Base-by-base conservation (phyloP, 768 basidiomycete genomes). In the Nevesoporus exiguus region DNA sequence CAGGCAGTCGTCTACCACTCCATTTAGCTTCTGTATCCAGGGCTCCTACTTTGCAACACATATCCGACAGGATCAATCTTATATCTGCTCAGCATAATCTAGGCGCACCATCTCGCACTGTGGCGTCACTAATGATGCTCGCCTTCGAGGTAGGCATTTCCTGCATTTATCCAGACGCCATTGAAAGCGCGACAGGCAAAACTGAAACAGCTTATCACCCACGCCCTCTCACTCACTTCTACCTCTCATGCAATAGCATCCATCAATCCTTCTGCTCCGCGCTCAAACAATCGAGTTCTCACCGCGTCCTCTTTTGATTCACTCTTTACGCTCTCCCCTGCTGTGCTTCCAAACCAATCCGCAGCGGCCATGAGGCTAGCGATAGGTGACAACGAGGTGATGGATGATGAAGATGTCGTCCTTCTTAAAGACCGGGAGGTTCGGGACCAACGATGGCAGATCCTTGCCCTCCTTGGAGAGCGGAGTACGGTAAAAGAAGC, bases 201-300 rank as follows among this genome's bases (percentile, higher is more conserved):
- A 66, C 77, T 93, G 5, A 93, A 93, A 64, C 87, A 91, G 54
- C 80, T 92, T 25, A 86, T 93, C 58, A 88, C 85, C 1, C 88
- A 88, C 60, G 88, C 90, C 5, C 69, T 93, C 29, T 85, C 88
- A 3, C 73, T 91, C 10, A 90, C 88, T 2, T 83, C 88, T 1
- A 79, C 83, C 8, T 91, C 90, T 7, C 82, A 86, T 60, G 83
- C 87, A 27, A 85, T 90, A 60, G 80, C 84, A 7, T 91, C 90
- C 44, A 90, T 93, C 45, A 77, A 75, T 10, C 83, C 87, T 0
- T 82, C 86, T 15, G 59, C 58, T 4, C 69, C 71, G n/a, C 72
- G 69, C 51, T 72, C 72, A 47, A 71, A 62, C 33, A 71, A 65
- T 51, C 71, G 66, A 62, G 63, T 86, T 8, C 81, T 92, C 29